These are phyloP conservation scores for Yamadazyma olivae DNA, from an alignment of 805 yeast species.

Conservation along the genomic window DNA sequence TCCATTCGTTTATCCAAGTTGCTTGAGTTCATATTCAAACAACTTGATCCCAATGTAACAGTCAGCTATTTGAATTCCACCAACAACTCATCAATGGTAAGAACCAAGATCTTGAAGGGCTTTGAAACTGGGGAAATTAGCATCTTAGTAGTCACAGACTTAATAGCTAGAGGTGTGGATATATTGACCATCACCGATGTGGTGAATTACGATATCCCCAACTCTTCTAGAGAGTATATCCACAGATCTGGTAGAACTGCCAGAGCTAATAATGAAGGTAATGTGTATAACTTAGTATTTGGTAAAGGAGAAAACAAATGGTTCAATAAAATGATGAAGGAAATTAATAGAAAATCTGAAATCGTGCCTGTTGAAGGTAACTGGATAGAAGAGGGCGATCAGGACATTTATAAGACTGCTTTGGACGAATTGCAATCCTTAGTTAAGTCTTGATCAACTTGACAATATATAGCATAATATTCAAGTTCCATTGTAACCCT, in stretches of 20 bases:
- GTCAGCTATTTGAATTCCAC: slow-evolving; percentile 57
- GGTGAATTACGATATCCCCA: slow-evolving; percentile 87
- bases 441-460: too few species aligned
- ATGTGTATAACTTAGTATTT: slow-evolving; percentile 67
- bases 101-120: slow-evolving; percentile 54
- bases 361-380: slow-evolving; percentile 21
- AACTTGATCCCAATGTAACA: slow-evolving; percentile 14
- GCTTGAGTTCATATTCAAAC: slow-evolving; percentile 39
- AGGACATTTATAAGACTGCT: slow-evolving; percentile 20
- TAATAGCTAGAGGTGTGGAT: slow-evolving; percentile 95
- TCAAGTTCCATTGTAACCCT: too few species aligned
- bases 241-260: slow-evolving; percentile 98
- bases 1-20: slow-evolving; percentile 76
- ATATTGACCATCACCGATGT: slow-evolving; percentile 67
- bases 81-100: slow-evolving; percentile 44
- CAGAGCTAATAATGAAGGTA: slow-evolving; percentile 80
- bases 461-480: too few species aligned
- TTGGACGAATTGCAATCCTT: slow-evolving; percentile 24
- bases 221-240: slow-evolving; percentile 84
- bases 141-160: slow-evolving; percentile 76
- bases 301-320: slow-evolving; percentile 78
- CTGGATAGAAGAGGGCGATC: slow-evolving; percentile 17
- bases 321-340: slow-evolving; percentile 48
- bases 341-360: slow-evolving; percentile 39
- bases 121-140: slow-evolving; percentile 55